phyloP scores from a whole-genome alignment of 106 monocot genomes.

The Dendrobium nobile region DNA sequence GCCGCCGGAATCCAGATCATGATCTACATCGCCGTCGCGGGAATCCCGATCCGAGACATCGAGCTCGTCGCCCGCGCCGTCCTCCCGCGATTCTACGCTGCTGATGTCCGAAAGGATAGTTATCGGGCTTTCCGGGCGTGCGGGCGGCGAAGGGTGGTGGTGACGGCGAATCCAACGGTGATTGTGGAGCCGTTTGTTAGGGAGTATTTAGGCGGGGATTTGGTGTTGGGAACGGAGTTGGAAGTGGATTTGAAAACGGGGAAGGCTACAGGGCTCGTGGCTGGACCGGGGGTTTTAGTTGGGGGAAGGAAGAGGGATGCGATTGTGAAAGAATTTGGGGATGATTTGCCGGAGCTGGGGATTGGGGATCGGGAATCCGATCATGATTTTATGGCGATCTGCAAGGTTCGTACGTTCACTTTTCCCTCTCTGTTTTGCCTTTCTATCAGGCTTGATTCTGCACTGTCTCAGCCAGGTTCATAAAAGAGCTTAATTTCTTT shows the following conservation, averaged over 20 bases:
- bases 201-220: slow-evolving; percentile 61
- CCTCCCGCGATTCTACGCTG: slow-evolving; percentile 75
- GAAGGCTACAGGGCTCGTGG: slow-evolving; percentile 44
- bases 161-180: slow-evolving; percentile 76
- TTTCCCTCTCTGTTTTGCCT: neutral
- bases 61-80: slow-evolving; percentile 57
- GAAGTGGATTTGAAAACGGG: slow-evolving; percentile 47
- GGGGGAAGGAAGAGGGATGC: slow-evolving; percentile 47
- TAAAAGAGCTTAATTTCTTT: no score
- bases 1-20: slow-evolving; percentile 54
- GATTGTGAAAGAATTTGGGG: slow-evolving; percentile 30
- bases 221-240: slow-evolving; percentile 74
- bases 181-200: slow-evolving; percentile 76
- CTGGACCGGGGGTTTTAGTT: slow-evolving; percentile 48
- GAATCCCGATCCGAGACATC: slow-evolving; percentile 49
- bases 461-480: neutral
- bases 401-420: slow-evolving; percentile 49
- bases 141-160: slow-evolving; percentile 55
- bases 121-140: slow-evolving; percentile 55
- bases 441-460: neutral
- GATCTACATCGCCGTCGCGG: slow-evolving; percentile 49
- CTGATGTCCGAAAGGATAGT: slow-evolving; percentile 54
- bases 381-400: slow-evolving; percentile 73
- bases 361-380: slow-evolving; percentile 67
- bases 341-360: slow-evolving; percentile 56